These are phyloP conservation scores for Colletotrichum sojae DNA, from an alignment of 2,329 filamentous ascomycete genomes.

Conservation along the genomic window DNA sequence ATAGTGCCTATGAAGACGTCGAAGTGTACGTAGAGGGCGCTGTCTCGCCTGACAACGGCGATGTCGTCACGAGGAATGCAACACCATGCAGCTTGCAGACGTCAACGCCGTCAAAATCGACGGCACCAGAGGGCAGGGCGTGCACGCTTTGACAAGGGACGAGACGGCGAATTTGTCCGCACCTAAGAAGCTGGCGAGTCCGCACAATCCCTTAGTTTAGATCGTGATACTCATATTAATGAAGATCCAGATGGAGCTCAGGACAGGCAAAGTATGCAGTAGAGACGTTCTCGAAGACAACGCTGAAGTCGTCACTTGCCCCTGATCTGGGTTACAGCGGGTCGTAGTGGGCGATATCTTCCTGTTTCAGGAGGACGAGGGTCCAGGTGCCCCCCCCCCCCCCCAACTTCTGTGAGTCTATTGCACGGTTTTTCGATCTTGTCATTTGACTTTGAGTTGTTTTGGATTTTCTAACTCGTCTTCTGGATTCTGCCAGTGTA, in stretches of 20 bases:
- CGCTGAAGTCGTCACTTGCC: constrained; percentile 54
- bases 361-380: constrained; percentile 44
- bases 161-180: constrained; percentile 78
- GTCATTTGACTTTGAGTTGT: no score
- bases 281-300: constrained; percentile 70
- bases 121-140: constrained; percentile 55
- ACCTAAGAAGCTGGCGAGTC: constrained; percentile 76
- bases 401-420: constrained; percentile 2
- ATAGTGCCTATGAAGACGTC: constrained; percentile 58
- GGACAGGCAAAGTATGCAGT: constrained; percentile 78
- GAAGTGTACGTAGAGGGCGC: constrained; percentile 57
- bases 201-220: constrained; percentile 71
- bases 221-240: constrained; percentile 69
- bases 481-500: no score
- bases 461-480: no score
- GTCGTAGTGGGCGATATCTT: constrained; percentile 55
- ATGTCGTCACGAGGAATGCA: constrained; percentile 56
- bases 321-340: constrained; percentile 42
- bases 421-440: no score
- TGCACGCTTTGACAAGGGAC: constrained; percentile 68
- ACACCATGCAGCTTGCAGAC: constrained; percentile 56
- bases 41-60: constrained; percentile 57
- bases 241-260: constrained; percentile 66
- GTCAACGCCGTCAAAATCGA: constrained; percentile 62
- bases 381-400: constrained; percentile 38